Percentiles rank a stretch among this genome's conserved stretches.
These are phyloP conservation scores for Entophlyctis helioformis DNA, from an alignment of 192 early-diverging fungal genomes.

Conservation along the genomic window DNA sequence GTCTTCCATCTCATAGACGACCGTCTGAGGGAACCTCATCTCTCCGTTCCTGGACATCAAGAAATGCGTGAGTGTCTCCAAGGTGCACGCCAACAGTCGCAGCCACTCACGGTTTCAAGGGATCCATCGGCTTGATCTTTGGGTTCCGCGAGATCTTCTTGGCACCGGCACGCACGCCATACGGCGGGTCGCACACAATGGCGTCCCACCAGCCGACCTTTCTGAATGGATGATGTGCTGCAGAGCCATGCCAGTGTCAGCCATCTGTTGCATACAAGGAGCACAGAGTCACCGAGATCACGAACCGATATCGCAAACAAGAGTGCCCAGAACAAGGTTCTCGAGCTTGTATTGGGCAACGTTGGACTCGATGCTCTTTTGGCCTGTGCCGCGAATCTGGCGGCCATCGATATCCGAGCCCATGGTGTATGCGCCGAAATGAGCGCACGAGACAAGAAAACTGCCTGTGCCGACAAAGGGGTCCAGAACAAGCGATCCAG, in stretches of 20 bases:
- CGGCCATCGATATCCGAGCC: conserved; percentile 97
- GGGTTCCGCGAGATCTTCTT: conserved; percentile 69
- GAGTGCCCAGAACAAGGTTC: conserved; percentile 61
- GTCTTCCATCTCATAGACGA: conserved; percentile 90
- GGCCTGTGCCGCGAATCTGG: conserved; percentile 76
- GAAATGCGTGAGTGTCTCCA: too few relatives aligned
- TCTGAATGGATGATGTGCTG: conserved; percentile 69
- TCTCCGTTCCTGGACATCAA: conserved; percentile 23
- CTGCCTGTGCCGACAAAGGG: conserved; percentile 95
- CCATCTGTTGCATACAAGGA: too few relatives aligned
- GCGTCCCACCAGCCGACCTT: conserved; percentile 54
- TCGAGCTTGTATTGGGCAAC: conserved; percentile 69
- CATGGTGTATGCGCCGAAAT: conserved; percentile 83
- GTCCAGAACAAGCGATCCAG: conserved; percentile 77
- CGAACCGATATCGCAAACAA: conserved; percentile 71
- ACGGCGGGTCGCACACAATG: conserved; percentile 90
- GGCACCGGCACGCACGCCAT: conserved; percentile 94
- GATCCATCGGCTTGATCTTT: conserved; percentile 7
- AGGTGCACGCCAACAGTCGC: background rate
- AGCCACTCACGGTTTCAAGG: conserved; percentile 15
- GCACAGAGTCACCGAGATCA: background rate
- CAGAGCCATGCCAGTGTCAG: too few relatives aligned
- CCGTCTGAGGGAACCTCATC: conserved; percentile 73
- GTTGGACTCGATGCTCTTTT: conserved; percentile 45
- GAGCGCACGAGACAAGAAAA: conserved; percentile 84